Evolutionary conservation across 2,329 filamentous ascomycete species (phyloP), one percentile per base, ranked within the genome.

Genomic region (Talaromyces amestolkiae): DNA sequence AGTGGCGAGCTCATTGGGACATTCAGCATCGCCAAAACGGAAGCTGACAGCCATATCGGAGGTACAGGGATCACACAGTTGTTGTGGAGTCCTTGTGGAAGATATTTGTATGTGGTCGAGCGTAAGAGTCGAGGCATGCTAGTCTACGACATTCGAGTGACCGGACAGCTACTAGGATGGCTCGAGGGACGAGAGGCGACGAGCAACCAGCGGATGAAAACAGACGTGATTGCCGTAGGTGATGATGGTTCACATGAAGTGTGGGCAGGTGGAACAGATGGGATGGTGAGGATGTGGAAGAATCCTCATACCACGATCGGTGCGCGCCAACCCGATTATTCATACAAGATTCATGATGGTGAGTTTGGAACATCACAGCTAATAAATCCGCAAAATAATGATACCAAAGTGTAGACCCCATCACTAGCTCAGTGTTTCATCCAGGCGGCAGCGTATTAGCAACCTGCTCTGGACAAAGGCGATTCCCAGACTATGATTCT

Each of bases 241-340:
- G 54, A 74, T 22, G 70, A 72, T 31, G 76, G 73, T 11, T 76
- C 78, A 9, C 79, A 83, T 69, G 84, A 88, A 70, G 74, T 89
- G 22, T 88, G 86, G 86, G 81, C 79, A 54, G 87, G 87, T 10
- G 86, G 86, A 0, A 80, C 74, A 0, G 86, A 89, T 76, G 87
- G 87, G 0, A 70, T 69, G 19, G 77, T 86, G 63, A 77, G 84
- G 65, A 76, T 81, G 63, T 86, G 85, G 85, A 76, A 74, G 49
- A 76, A 82, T 65, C 78, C 82, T 1, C 75, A 79, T n/a, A 69
- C 72, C 45, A 70, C 69, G 22, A 77, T 77, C 63, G 83, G 80
- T 10, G 73, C 75, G 3, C 72, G 81, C 41, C 68, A 74, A 22
- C 79, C 84, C 2, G 77, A 79, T 66, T 79, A 74, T 69, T 77